These are phyloP conservation scores for Chlamydomonas asymmetrica DNA, from an alignment of 139 green algal species.

Conservation along the genomic window DNA sequence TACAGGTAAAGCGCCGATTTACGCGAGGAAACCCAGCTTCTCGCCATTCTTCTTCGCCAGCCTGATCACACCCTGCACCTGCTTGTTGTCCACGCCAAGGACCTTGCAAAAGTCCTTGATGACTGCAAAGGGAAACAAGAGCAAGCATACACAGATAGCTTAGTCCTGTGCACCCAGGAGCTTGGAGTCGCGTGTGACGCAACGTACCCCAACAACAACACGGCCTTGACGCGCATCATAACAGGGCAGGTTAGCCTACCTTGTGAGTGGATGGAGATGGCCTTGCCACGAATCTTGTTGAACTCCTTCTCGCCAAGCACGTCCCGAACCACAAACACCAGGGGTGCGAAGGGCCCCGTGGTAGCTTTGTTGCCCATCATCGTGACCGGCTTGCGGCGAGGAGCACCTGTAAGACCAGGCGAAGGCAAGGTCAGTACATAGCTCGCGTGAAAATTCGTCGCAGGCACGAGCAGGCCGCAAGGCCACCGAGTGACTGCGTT, in stretches of 20 bases:
- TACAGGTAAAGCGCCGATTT: conserved; percentile 26
- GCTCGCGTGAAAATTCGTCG: too few species aligned
- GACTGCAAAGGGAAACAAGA: conserved; percentile 62
- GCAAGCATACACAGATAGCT: background rate
- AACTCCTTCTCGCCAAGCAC: conserved; percentile 94
- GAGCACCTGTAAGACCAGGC: conserved; percentile 15
- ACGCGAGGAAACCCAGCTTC: conserved; percentile 95
- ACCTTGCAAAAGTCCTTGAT: conserved; percentile 97
- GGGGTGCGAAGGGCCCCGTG: conserved; percentile 85
- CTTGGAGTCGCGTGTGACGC: too few species aligned
- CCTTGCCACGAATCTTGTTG: conserved; percentile 96
- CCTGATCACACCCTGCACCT: conserved; percentile 92
- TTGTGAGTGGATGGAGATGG: conserved; percentile 97
- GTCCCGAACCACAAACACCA: conserved; percentile 80
- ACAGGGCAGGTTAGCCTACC: too few species aligned
- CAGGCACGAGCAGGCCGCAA: too few species aligned
- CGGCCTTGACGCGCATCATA: too few species aligned
- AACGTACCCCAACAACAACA: too few species aligned
- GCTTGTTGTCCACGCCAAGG: conserved; percentile 89
- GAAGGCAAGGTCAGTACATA: too few species aligned
- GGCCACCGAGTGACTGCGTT: too few species aligned
- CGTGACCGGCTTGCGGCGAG: conserved; percentile 31
- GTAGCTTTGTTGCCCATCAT: conserved; percentile 83
- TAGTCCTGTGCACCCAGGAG: background rate
- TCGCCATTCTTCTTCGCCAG: conserved; percentile 98